phyloP scores from a whole-genome alignment of 129 eudicot species.

The Artemisia annua region DNA sequence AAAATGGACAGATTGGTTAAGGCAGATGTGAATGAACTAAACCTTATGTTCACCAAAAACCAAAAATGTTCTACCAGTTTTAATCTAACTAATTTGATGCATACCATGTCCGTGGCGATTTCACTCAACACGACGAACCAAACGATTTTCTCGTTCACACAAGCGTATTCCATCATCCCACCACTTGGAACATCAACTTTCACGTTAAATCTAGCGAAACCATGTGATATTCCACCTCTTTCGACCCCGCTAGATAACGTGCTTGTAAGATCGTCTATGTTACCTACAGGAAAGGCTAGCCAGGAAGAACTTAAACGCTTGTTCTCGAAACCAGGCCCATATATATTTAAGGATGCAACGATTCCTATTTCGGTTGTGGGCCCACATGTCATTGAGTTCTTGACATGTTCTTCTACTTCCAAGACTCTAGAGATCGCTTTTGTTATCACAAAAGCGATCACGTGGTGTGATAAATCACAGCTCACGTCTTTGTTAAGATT shows the following conservation, averaged over 20 bases:
- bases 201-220: conserved; percentile 40
- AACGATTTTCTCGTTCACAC: conserved; percentile 43
- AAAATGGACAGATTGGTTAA: conserved; percentile 77
- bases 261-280: conserved; percentile 66
- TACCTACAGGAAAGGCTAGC: conserved; percentile 78
- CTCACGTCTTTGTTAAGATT: conserved; percentile 45
- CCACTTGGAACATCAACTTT: conserved; percentile 61
- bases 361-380: conserved; percentile 69
- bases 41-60: conserved; percentile 37
- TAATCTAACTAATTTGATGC: conserved; percentile 74
- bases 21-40: conserved; percentile 53
- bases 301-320: conserved; percentile 63
- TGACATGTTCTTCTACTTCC: conserved; percentile 30
- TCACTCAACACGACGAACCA: conserved; percentile 65
- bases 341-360: conserved; percentile 63
- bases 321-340: conserved; percentile 62
- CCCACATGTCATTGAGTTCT: conserved; percentile 48
- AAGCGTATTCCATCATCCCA: conserved; percentile 47
- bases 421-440: conserved; percentile 42
- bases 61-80: conserved; percentile 47
- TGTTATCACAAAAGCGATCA: conserved; percentile 52
- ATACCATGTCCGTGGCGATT: conserved; percentile 82
- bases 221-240: conserved; percentile 57
- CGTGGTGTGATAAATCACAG: conserved; percentile 45
- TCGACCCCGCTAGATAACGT: conserved; percentile 51